Evolutionary conservation across 257 asterid genomes (phyloP).

Genomic region (Handroanthus guayacan): DNA sequence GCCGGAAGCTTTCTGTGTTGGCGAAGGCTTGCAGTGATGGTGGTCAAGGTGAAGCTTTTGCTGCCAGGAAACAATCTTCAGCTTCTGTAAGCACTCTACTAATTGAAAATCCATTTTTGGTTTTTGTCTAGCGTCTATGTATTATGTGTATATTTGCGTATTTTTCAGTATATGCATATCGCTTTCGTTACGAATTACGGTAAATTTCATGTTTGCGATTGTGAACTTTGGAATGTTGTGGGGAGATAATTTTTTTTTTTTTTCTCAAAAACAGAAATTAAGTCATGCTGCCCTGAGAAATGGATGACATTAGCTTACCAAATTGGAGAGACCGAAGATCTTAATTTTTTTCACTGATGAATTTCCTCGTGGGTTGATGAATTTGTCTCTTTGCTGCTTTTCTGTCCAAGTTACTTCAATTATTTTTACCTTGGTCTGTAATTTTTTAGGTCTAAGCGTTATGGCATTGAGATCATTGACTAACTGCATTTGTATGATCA

Average conservation of each 20-base stretch:
- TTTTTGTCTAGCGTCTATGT: not conserved
- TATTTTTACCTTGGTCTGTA: not conserved
- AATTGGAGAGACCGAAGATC: not conserved
- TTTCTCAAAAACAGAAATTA: too few relatives aligned
- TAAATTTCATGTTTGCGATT: constrained; percentile 1
- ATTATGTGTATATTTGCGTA: not conserved
- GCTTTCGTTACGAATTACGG: not conserved
- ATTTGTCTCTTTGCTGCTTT: not conserved
- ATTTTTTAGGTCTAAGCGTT: not conserved
- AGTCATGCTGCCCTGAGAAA: too few relatives aligned
- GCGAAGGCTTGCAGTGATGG: constrained; percentile 59
- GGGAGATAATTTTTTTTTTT: not conserved
- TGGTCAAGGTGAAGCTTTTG: constrained; percentile 50
- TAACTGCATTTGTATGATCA: not conserved
- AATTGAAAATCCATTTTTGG: not conserved
- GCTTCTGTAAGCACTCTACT: constrained; percentile 55
- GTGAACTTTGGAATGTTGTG: constrained; percentile 7
- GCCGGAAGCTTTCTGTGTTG: constrained; percentile 34
- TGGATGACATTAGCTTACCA: too few relatives aligned
- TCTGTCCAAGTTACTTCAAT: not conserved
- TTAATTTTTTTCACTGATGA: constrained; percentile 1
- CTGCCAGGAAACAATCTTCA: constrained; percentile 49
- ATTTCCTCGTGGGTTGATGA: not conserved
- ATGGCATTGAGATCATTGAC: not conserved
- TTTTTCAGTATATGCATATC: not conserved